Evolutionary conservation across 495 filamentous ascomycete genomes (phyloP).

Genomic region (Neurospora pannonica): DNA sequence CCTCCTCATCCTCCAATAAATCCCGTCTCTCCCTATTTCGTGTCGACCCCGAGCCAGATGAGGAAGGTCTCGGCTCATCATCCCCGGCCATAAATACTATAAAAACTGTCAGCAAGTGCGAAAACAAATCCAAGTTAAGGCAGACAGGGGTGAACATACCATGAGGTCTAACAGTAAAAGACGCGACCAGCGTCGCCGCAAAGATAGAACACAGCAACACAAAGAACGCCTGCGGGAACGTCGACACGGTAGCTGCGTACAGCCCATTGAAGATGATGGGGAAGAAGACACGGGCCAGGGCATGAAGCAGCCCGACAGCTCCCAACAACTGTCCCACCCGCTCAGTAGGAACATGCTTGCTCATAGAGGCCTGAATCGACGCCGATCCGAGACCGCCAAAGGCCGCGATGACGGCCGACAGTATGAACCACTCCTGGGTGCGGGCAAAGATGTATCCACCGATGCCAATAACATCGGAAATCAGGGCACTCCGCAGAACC

Average conservation of each 20-base stretch:
- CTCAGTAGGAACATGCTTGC: slow-evolving; percentile 81
- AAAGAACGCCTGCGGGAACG: slow-evolving; percentile 74
- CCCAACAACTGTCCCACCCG: slow-evolving; percentile 77
- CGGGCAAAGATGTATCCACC: slow-evolving; percentile 59
- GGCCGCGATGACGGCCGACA: slow-evolving; percentile 60
- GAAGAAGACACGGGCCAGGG: slow-evolving; percentile 64
- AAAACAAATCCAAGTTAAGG: neutral
- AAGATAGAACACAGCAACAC: slow-evolving; percentile 61
- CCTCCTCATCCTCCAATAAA: slow-evolving; percentile 18
- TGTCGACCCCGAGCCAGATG: neutral
- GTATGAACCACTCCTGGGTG: slow-evolving; percentile 45
- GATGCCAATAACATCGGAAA: slow-evolving; percentile 71
- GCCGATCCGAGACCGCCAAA: slow-evolving; percentile 79
- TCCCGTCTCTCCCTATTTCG: slow-evolving; percentile 5
- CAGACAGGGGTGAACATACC: slow-evolving; percentile 41
- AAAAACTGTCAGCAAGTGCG: neutral
- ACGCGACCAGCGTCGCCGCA: slow-evolving; percentile 51
- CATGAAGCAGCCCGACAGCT: slow-evolving; percentile 77
- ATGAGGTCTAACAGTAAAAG: slow-evolving; percentile 62
- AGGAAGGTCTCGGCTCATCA: slow-evolving; percentile 2
- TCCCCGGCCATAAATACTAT: slow-evolving; percentile 16
- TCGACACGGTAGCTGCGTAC: slow-evolving; percentile 70
- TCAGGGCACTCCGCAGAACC: slow-evolving; percentile 64
- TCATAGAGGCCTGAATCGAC: slow-evolving; percentile 70
- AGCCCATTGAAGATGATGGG: slow-evolving; percentile 77